Conservation (phyloP, 148 eudicot species). For the Camellia granthamiana region DNA sequence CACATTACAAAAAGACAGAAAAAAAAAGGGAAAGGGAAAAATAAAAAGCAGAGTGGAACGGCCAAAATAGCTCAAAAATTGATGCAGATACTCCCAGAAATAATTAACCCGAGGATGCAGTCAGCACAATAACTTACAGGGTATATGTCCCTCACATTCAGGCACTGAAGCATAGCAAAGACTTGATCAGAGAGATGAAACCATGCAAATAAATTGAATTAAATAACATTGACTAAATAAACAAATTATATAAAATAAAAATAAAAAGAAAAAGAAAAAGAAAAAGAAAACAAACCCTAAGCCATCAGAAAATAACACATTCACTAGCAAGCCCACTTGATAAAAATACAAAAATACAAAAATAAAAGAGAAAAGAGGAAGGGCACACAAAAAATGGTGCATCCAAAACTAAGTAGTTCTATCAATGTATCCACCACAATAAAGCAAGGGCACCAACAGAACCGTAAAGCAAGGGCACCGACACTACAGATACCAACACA, state of each 20-base stretch:
- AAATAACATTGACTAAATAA: background rate
- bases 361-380: background rate
- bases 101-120: background rate
- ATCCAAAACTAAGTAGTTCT: too few species aligned
- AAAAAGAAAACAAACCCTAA: background rate
- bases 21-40: background rate
- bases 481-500: too few species aligned
- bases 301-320: background rate
- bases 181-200: conserved; percentile 3
- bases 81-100: background rate
- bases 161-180: conserved; percentile 11
- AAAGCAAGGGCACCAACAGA: too few species aligned
- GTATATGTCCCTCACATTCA: background rate
- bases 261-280: background rate
- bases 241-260: too few species aligned
- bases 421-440: too few species aligned
- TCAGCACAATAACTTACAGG: background rate
- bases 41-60: background rate
- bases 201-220: background rate
- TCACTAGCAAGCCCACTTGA: background rate
- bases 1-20: background rate
- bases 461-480: too few species aligned
- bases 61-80: conserved; percentile 4
- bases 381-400: too few species aligned
- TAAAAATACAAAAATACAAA: background rate